Evolutionary conservation across 108 stramenopile species (phyloP), one percentile per base, ranked within the genome.

Genomic region (Pelagomonas calceolata): DNA sequence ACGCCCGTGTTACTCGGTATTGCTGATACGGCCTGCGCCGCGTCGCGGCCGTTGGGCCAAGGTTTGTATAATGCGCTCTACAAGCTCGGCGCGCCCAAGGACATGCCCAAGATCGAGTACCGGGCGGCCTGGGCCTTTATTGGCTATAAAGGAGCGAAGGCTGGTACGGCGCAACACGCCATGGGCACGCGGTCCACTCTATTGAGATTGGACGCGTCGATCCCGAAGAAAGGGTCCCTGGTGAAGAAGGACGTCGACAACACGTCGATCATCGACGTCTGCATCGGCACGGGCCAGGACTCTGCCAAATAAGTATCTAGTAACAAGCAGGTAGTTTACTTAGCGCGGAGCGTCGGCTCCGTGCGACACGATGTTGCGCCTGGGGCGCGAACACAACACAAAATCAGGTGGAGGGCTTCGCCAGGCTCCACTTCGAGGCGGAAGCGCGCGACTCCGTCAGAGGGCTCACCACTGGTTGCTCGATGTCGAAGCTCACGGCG

Each of bases 51-150:
- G 21, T 26, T 60, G 21, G 21, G 21, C 21, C 7, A 3, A 17
- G 51, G 21, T 26, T 1, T 60, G 21, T 60, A 60, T 26, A 1
- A 17, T 26, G 51, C 14, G 51, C 51, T 60, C 51, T 1, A 60
- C 21, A 17, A 1, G 21, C 51, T 60, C 26, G 51, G 51, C 51
- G 51, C 21, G 14, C 51, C 51, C 51, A 26, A 26, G 21, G 51
- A 60, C 51, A 60, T 60, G 51, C 21, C 51, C 51, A 60, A 60
- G 51, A 60, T 60, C 51, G 51, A 60, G 51, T 60, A 60, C 51
- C 51, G 51, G 21, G 51, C 26, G 21, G 51, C 51, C 51, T 60
- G 51, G 51, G 51, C 51, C 51, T 26, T 60, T 17, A 12, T 60
- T 26, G 51, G 51, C 51, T 60, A 26, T 26, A 60, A 60, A 26